Base-by-base conservation (phyloP, 2,329 filamentous ascomycete genomes). In the Aspergillus fumigatus region DNA sequence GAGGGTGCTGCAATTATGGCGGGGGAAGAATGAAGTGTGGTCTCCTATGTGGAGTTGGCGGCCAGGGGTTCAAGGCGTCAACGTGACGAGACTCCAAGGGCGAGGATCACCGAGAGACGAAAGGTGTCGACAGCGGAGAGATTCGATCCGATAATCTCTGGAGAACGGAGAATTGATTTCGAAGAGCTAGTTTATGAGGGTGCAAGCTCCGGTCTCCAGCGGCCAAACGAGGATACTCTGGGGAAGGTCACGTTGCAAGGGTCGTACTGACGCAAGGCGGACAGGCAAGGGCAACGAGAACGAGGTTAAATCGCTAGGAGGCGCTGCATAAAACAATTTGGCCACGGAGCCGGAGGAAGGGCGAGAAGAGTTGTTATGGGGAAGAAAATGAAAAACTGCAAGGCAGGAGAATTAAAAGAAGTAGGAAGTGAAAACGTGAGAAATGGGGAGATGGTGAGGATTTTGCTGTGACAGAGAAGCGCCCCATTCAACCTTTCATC, bases 191-290 rank as follows among this genome's bases (percentile, higher is more conserved):
- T 26, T 56, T 56, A 53, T 32, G 45, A 54, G 50, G 57, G 51
- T 56, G 58, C 56, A 48, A 53, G 53, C 61, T 62, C 62, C 62
- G 60, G 63, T 60, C 63, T 65, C 61, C 63, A 62, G 59, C 60
- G 63, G 61, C 59, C 62, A 61, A 62, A 64, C 57, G 58, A 62
- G 57, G 60, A 59, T 58, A 59, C 51, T 54, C 48, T 52, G 52
- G 54, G 56, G 59, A 54, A 59, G 60, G 60, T 69, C 66, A 69
- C 66, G 67, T 67, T 67, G 63, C 59, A 63, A 65, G 66, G 64
- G 61, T 54, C 60, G 60, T 54, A 59, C 59, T 64, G 66, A 70
- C 61, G 67, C 66, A 68, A 68, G 65, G 65, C 62, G 60, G 59
- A 65, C 55, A 62, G 65, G 23, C 55, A 65, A 64, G 61, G 64